Evolutionary conservation across 2,329 filamentous ascomycete species (phyloP).

Genomic region (Cordyceps tenuipes): DNA sequence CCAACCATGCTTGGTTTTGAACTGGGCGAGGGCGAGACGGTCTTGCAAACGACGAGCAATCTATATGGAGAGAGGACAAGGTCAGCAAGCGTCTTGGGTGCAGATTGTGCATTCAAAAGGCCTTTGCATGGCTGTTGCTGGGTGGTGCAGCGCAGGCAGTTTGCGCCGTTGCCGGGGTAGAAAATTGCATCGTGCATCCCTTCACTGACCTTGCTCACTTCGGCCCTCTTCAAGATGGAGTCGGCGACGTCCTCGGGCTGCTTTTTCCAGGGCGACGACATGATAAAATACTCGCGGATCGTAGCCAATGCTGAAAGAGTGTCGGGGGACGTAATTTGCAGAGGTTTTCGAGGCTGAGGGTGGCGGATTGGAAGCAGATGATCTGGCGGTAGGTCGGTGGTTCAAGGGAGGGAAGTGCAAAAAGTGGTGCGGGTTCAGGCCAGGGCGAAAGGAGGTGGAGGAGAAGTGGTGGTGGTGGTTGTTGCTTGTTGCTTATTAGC

Average conservation of each 20-base stretch:
- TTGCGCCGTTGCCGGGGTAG: not conserved
- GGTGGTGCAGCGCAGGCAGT: not conserved
- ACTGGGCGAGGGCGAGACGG: constrained; percentile 87
- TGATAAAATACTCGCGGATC: constrained; percentile 22
- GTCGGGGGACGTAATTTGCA: not conserved
- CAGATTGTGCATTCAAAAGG: no score
- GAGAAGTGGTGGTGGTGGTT: not conserved
- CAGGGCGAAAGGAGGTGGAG: not conserved
- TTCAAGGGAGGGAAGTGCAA: constrained; percentile 5
- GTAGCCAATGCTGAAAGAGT: not conserved
- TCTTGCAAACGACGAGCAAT: constrained; percentile 90
- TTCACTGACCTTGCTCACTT: constrained; percentile 62
- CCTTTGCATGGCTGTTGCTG: not conserved
- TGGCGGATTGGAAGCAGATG: not conserved
- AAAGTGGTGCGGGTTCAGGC: not conserved
- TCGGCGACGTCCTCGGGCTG: constrained; percentile 58
- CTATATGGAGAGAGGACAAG: constrained; percentile 47
- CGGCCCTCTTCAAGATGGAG: constrained; percentile 62
- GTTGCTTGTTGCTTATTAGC: not conserved
- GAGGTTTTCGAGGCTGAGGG: not conserved
- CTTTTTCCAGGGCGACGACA: constrained; percentile 55
- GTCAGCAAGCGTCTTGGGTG: not conserved
- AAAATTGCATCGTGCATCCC: constrained; percentile 10
- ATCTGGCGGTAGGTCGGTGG: not conserved
- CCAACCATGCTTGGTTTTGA: constrained; percentile 95